Percentiles rank a stretch among this genome's conserved stretches.
These are phyloP conservation scores for Yamadazyma aaseri DNA, from an alignment of 1,139 yeast genomes.

Conservation along the genomic window DNA sequence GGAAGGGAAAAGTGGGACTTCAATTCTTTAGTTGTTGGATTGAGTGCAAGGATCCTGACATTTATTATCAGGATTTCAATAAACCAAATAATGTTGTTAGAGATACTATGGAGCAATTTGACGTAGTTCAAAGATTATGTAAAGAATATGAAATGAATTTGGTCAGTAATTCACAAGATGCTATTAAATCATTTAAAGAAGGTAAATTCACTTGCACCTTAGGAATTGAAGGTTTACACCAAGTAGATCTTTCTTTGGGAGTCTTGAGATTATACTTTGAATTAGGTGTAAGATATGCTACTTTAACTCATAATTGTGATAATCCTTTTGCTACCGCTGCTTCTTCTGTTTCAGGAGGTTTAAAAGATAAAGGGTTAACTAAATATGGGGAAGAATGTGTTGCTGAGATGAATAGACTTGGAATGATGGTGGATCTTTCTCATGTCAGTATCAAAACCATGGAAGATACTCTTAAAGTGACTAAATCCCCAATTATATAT, in stretches of 20 bases:
- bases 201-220: conserved; percentile 42
- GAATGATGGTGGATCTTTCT: conserved; percentile 53
- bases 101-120: conserved; percentile 54
- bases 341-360: conserved; percentile 42
- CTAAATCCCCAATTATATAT: conserved; percentile 50
- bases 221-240: conserved; percentile 56
- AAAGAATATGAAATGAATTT: conserved; percentile 36
- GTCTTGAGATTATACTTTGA: conserved; percentile 48
- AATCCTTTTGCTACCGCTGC: conserved; percentile 59
- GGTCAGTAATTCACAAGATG: conserved; percentile 39
- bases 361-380: conserved; percentile 44
- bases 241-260: conserved; percentile 47
- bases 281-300: conserved; percentile 51
- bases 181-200: conserved; percentile 29
- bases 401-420: conserved; percentile 50
- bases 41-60: conserved; percentile 40
- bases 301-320: conserved; percentile 54
- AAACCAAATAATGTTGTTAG: conserved; percentile 41
- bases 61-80: conserved; percentile 40
- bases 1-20: conserved; percentile 40
- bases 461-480: conserved; percentile 40
- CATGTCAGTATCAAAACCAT: conserved; percentile 54
- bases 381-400: conserved; percentile 39
- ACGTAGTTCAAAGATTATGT: conserved; percentile 45
- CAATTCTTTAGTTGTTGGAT: conserved; percentile 49